A percentile compares a stretch with the other conserved stretches of the same genome.
These are phyloP conservation scores for Canariomyces notabilis DNA, from an alignment of 2,329 filamentous ascomycete genomes.

Conservation along the genomic window DNA sequence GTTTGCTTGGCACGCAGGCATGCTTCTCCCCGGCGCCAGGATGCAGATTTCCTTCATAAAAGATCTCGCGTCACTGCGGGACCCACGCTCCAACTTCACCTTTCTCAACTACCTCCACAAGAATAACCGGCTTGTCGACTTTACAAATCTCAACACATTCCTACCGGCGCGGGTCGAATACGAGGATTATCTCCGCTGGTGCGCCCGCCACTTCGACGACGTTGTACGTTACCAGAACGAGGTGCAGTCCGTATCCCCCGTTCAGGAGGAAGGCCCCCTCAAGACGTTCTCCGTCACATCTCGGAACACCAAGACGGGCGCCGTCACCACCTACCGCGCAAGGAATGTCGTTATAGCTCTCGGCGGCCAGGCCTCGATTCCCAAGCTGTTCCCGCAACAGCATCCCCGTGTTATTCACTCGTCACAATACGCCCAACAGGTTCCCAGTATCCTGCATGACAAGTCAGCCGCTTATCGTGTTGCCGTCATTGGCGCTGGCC, in stretches of 20 bases:
- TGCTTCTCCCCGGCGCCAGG: slow-evolving; percentile 86
- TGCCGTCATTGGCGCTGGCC: slow-evolving; percentile 81
- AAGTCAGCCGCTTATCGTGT: slow-evolving; percentile 60
- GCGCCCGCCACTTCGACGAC: slow-evolving; percentile 70
- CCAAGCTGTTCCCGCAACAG: slow-evolving; percentile 60
- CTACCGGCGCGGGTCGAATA: slow-evolving; percentile 82
- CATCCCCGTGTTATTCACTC: slow-evolving; percentile 80
- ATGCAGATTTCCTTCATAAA: slow-evolving; percentile 99
- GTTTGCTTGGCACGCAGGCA: slow-evolving; percentile 92
- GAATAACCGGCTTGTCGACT: slow-evolving; percentile 77
- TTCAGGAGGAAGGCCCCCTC: slow-evolving; percentile 45
- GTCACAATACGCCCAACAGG: slow-evolving; percentile 70
- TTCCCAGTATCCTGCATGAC: slow-evolving; percentile 55
- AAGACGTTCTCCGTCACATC: slow-evolving; percentile 65
- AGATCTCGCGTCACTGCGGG: slow-evolving; percentile 82
- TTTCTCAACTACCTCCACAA: slow-evolving; percentile 91
- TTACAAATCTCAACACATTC: slow-evolving; percentile 87
- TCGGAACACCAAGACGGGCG: slow-evolving; percentile 54
- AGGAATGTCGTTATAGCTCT: slow-evolving; percentile 61
- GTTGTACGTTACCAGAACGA: slow-evolving; percentile 72
- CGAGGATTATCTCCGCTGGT: slow-evolving; percentile 95
- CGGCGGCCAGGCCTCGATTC: slow-evolving; percentile 63
- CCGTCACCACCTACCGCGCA: slow-evolving; percentile 47
- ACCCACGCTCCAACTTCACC: slow-evolving; percentile 87
- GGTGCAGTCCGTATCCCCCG: slow-evolving; percentile 65